Evolutionary conservation across 2,329 filamentous ascomycete species (phyloP), one percentile per base, ranked within the genome.

Genomic region (Monilinia laxa): DNA sequence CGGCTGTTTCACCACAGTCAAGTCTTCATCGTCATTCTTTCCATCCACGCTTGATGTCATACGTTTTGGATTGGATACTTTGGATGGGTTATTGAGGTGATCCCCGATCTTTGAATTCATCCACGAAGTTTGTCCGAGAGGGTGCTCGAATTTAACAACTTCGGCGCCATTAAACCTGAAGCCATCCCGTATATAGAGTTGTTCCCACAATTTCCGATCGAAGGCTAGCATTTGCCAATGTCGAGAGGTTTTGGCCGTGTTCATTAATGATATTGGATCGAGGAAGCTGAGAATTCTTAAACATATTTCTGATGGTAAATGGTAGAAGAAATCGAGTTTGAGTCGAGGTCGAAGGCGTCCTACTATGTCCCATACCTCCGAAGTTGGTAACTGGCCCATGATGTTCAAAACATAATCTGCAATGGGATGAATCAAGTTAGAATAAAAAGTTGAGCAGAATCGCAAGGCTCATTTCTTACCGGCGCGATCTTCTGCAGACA

Each of bases 231-330:
- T 83, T 70, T 93, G 89, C 94, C 95, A 99, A 70, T 87, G 83
- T 57, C 88, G 87, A 47, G 92, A 97, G 20, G 92, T 87, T 55
- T 87, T 85, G 0, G 92, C 92, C 2, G 93, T 91, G 60, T 86
- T 87, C 66, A 98, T 83, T 51, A 99, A 82, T 0, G 93, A 95
- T 38, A 87, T 77, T 0, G 93, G 90, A 65, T 93, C 90, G 60
- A 99, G 87, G 75, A 93, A 95, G 20, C 90, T 89, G 54, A 99
- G 88, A 55, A 98, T 90, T 74, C 96, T 90, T 55, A 95, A 88
- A 68, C 92, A 96, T 73, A 99, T 90, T 77, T 99, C 95, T 35
- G 91, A 87, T 0, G 95, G 95, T 0, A 99, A 85, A 73, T 92
- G 88, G 70, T 87, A 82, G 53, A 97, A 87, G 65, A 97, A 97